Evolutionary conservation across 345 rosid species (phyloP).

Genomic region (Diplotaxis tenuifolia): DNA sequence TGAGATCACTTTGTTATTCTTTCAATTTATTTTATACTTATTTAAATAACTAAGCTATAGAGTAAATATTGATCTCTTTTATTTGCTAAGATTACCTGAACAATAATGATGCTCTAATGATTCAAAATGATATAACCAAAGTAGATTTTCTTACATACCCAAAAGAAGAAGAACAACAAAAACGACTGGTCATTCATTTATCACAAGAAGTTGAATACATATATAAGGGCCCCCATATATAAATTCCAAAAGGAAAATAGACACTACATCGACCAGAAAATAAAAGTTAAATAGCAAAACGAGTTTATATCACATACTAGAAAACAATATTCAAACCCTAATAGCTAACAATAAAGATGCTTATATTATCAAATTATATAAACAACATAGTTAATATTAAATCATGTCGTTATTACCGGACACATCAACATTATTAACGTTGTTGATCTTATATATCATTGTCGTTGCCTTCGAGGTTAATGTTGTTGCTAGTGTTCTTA

Average conservation of each 20-base stretch:
- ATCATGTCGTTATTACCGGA: constrained; percentile 33
- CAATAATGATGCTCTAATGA: constrained; percentile 8
- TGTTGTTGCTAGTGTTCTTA: constrained; percentile 28
- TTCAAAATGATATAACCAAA: constrained; percentile 29
- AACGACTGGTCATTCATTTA: constrained; percentile 6
- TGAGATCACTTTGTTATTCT: neutral
- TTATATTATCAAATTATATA: constrained; percentile 25
- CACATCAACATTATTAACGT: constrained; percentile 27
- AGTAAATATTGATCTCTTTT: neutral
- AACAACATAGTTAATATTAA: constrained; percentile 5
- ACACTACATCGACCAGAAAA: constrained; percentile 6
- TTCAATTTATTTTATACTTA: neutral
- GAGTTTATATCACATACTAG: constrained; percentile 18
- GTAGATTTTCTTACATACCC: constrained; percentile 28
- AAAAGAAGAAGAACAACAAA: constrained; percentile 13
- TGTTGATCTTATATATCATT: constrained; percentile 28
- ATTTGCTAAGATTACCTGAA: neutral
- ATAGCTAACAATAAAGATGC: constrained; percentile 5
- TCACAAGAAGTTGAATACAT: constrained; percentile 18
- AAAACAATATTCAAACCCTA: constrained; percentile 19
- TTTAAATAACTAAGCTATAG: neutral
- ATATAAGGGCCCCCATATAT: too few species aligned
- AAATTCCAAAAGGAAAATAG: constrained; percentile 7
- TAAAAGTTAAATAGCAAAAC: neutral
- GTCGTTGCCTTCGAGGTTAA: constrained; percentile 33